Percentiles rank a stretch among this genome's conserved stretches.
Evolutionary conservation across 129 eudicot genomes (phyloP).

Genomic region (Pulicaria dysenterica): DNA sequence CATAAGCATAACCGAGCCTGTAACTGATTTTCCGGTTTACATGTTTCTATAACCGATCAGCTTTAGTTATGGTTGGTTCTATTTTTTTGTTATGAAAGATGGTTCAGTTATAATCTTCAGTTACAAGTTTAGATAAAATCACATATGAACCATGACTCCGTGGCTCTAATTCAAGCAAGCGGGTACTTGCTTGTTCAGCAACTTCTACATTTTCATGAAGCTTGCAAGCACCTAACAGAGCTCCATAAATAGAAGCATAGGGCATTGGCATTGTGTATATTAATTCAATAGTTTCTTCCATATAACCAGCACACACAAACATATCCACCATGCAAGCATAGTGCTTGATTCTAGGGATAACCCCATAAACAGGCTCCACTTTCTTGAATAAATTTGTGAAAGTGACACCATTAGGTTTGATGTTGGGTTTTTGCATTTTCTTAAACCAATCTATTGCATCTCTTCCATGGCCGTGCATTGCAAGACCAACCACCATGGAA

Average conservation of each 20-base stretch:
- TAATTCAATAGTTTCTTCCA: conserved; percentile 59
- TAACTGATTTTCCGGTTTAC: no score
- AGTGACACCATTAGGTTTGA: conserved; percentile 66
- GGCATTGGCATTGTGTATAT: conserved; percentile 55
- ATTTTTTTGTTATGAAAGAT: no score
- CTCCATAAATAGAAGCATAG: conserved; percentile 70
- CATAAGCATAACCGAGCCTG: no score
- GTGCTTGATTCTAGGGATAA: conserved; percentile 57
- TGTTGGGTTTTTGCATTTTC: conserved; percentile 58
- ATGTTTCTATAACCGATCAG: no score
- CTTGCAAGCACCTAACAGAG: conserved; percentile 71
- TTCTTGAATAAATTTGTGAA: conserved; percentile 60
- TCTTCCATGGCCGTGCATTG: conserved; percentile 74
- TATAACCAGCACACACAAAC: conserved; percentile 67
- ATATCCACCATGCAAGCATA: conserved; percentile 77
- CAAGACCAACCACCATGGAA: conserved; percentile 78
- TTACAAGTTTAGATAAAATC: conserved; percentile 64
- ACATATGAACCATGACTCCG: conserved; percentile 73
- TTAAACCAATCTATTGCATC: conserved; percentile 59
- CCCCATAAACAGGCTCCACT: conserved; percentile 51
- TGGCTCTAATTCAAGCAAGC: conserved; percentile 70
- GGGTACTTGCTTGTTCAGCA: conserved; percentile 53
- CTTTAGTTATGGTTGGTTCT: no score
- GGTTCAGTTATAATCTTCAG: no score
- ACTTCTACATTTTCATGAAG: conserved; percentile 54